Base-by-base conservation (phyloP, 1,284 basidiomycete species). In the Ganoderma lingzhi region DNA sequence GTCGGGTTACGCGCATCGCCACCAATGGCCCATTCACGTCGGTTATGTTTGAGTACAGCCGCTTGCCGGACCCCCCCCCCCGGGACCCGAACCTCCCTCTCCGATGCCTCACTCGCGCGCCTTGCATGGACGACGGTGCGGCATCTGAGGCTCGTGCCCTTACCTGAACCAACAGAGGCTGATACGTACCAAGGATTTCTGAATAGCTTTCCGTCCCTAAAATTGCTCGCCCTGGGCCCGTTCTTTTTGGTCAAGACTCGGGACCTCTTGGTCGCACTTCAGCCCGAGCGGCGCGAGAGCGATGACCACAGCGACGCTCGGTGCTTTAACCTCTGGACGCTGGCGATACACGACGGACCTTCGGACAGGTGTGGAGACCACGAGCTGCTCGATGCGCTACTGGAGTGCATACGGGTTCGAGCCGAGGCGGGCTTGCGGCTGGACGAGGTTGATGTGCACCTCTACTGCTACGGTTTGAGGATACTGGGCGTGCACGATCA, bases 91-190 rank as follows among this genome's bases (percentile, higher is more conserved):
- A 12, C 5, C n/a, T 30, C 41, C 41, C 41, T 10, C 41, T 62
- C 10, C n/a, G 23, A 1, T 41, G 23, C 41, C 61, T 32, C 61
- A 28, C 28, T 10, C 41, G 42, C 19, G 42, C 30, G 23, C 12
- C 23, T 62, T 10, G 61, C 41, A 8, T 62, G 61, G 42, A 45
- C 61, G 61, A 14, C 61, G 12, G 28, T 48, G 10, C 61, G 28
- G 6, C 15, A 17, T 3, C 42, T 62, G 39, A 30, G 23, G 3
- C 37, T 48, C 42, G 41, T 30, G 2, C 17, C 23, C 12, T n/a
- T 62, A 1, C 44, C 30, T 12, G 15, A 15, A 12, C 15, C 61
- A n/a, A 37, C 30, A 14, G 30, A 28, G 42, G 1, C 44, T 14
- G 44, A 51, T 8, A 32, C 23, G n/a, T 62, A 37, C 61, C 44